phyloP scores from a whole-genome alignment of 2,329 filamentous ascomycete species.

The Nannizzia gypsea region DNA sequence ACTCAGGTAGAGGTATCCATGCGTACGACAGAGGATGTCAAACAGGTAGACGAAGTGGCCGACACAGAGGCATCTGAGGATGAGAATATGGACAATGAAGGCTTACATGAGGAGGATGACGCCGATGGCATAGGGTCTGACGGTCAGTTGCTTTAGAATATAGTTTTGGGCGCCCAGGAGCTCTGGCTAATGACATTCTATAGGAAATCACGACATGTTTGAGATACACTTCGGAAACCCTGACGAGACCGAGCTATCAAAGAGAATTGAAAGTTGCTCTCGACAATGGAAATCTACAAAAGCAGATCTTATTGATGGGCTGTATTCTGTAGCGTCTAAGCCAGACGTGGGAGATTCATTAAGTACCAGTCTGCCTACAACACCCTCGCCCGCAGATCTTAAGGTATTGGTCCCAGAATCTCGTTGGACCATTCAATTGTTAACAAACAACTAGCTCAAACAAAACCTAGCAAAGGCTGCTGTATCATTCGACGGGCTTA shows the following conservation, averaged over 20 bases:
- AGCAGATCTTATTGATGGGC: constrained; percentile 22
- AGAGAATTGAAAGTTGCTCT: constrained; percentile 36
- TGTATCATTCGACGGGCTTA: constrained; percentile 47
- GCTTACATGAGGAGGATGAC: constrained; percentile 28
- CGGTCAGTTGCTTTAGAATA: neutral
- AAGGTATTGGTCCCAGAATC: constrained; percentile 20
- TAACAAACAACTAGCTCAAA: constrained; percentile 46
- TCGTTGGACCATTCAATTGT: neutral
- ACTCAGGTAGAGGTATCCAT: constrained; percentile 21
- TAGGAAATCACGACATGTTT: constrained; percentile 52
- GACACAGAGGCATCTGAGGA: constrained; percentile 38
- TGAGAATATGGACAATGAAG: constrained; percentile 18
- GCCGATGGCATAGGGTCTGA: constrained; percentile 5
- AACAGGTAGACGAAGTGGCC: constrained; percentile 21
- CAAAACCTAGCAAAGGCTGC: constrained; percentile 51
- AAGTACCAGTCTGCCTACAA: constrained; percentile 6
- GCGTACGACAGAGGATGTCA: too few relatives aligned
- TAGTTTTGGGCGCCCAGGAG: neutral
- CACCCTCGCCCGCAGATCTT: constrained; percentile 25
- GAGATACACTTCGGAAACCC: constrained; percentile 65
- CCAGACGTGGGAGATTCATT: constrained; percentile 20
- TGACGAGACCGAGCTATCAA: constrained; percentile 48
- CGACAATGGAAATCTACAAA: constrained; percentile 40
- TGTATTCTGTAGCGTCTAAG: constrained; percentile 23
- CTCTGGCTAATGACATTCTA: neutral